A percentile compares a stretch with the other conserved stretches of the same genome.
These are phyloP conservation scores for Mychonastes homosphaera DNA, from an alignment of 139 green algal genomes.

Conservation along the genomic window DNA sequence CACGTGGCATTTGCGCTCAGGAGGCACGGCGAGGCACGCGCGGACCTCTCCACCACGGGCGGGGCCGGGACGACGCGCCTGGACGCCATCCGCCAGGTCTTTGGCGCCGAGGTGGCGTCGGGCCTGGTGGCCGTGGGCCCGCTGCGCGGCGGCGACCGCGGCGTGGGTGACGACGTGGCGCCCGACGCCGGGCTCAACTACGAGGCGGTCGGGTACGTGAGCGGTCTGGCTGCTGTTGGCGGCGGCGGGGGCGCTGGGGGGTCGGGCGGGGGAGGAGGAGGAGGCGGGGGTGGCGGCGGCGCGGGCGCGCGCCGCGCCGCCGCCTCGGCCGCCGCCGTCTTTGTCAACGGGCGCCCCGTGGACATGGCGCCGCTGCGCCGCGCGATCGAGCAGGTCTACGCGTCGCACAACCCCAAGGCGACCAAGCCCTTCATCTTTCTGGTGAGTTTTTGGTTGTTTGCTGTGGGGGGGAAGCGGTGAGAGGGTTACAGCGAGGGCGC, in stretches of 20 bases:
- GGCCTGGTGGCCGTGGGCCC: conserved; percentile 48
- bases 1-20: conserved; percentile 14
- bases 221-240: neutral
- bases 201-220: neutral
- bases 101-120: conserved; percentile 58
- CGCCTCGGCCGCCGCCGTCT: conserved; percentile 65
- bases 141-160: conserved; percentile 4
- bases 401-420: conserved; percentile 41
- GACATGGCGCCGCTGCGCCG: conserved; percentile 71
- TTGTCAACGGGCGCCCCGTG: conserved; percentile 90
- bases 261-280: too few relatives aligned
- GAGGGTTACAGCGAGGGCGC: too few relatives aligned
- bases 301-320: neutral
- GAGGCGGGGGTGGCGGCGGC: neutral
- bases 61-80: conserved; percentile 19
- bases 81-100: conserved; percentile 71
- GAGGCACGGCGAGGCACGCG: conserved; percentile 52
- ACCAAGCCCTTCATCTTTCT: conserved; percentile 83
- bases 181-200: neutral
- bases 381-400: conserved; percentile 67
- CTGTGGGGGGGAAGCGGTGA: too few relatives aligned
- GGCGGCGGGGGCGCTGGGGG: neutral
- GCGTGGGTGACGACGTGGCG: neutral
- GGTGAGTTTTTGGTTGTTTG: too few relatives aligned
- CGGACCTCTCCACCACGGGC: conserved; percentile 63